These are phyloP conservation scores for Spongospora subterranea DNA, from an alignment of 208 protist genomes.

Conservation along the genomic window DNA sequence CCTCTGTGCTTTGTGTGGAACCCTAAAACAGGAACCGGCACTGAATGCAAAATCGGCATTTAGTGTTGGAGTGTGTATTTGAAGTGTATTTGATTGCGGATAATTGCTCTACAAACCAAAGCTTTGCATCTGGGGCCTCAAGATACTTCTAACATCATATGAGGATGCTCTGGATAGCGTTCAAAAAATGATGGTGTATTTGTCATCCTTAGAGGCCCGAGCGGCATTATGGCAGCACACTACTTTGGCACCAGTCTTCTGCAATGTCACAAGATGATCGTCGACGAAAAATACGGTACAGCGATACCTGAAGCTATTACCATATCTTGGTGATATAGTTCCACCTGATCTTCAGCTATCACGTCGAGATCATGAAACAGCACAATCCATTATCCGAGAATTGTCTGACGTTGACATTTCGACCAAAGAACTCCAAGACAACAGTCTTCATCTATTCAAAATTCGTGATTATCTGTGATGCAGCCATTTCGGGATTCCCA, in stretches of 20 bases:
- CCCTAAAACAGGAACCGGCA: no score
- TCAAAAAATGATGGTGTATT: neutral
- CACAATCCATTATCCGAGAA: neutral
- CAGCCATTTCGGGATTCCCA: neutral
- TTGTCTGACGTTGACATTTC: no score
- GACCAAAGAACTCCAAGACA: no score
- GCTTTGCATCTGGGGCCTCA: neutral
- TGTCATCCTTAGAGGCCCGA: neutral
- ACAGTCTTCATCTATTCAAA: neutral
- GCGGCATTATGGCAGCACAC: neutral
- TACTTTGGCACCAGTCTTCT: neutral
- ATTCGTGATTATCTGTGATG: neutral
- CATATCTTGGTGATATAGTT: neutral
- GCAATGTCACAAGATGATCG: neutral
- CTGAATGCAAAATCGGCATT: no score
- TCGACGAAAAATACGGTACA: neutral
- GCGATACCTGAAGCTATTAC: neutral
- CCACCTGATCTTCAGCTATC: neutral
- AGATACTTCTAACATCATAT: neutral
- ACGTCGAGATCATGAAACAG: neutral
- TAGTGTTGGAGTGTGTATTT: no score
- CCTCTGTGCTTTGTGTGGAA: neutral
- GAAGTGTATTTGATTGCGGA: neutral
- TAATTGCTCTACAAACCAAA: neutral
- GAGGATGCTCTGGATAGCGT: neutral